phyloP scores from a whole-genome alignment of 345 rosid species.

The Lepidium didymum region DNA sequence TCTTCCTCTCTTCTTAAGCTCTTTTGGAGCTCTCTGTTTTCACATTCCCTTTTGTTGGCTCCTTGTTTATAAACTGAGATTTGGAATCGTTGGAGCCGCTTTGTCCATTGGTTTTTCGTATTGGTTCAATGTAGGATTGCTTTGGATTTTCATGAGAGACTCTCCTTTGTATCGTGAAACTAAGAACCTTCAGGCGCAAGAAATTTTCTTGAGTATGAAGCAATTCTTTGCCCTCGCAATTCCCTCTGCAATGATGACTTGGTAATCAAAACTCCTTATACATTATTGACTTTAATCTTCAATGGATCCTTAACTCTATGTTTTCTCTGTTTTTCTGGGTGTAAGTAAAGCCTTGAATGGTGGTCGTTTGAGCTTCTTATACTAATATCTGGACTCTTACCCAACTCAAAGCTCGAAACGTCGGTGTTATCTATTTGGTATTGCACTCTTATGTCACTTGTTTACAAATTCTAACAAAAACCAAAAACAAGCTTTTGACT shows the following conservation, averaged over 20 bases:
- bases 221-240: slow-evolving; percentile 28
- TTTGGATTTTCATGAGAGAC: slow-evolving; percentile 28
- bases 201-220: slow-evolving; percentile 20
- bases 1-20: slow-evolving; percentile 34
- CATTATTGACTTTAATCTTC: not conserved
- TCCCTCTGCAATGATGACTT: slow-evolving; percentile 50
- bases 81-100: slow-evolving; percentile 40
- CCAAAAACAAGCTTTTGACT: not conserved
- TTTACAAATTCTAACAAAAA: not conserved
- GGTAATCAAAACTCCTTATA: slow-evolving; percentile 32
- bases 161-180: slow-evolving; percentile 25
- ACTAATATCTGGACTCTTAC: slow-evolving; percentile 44
- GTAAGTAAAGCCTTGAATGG: slow-evolving; percentile 43
- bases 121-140: slow-evolving; percentile 37
- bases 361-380: slow-evolving; percentile 47
- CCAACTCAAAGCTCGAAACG: slow-evolving; percentile 48
- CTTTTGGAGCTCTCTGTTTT: slow-evolving; percentile 31
- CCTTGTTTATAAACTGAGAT: slow-evolving; percentile 30
- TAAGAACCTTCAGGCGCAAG: not conserved
- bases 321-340: not conserved
- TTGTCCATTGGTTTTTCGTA: slow-evolving; percentile 26
- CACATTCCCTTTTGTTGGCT: slow-evolving; percentile 42
- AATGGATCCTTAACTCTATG: not conserved
- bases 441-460: not conserved
- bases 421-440: slow-evolving; percentile 55